A percentile compares a stretch with the other conserved stretches of the same genome.
phyloP scores from a whole-genome alignment of 192 early-diverging fungal species.

The Pilaira anomala region DNA sequence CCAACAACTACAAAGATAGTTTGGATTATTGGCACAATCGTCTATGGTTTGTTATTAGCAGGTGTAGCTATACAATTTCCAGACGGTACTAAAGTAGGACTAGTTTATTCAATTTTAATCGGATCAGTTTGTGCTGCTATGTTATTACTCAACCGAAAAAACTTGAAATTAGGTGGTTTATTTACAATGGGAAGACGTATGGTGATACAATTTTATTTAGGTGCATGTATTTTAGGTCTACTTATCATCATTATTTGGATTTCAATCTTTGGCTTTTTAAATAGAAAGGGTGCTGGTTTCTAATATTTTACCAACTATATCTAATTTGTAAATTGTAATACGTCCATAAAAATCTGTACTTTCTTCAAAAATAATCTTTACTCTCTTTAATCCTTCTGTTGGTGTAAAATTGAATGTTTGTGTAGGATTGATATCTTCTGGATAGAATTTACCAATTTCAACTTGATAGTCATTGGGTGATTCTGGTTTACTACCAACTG shows the following conservation, averaged over 20 bases:
- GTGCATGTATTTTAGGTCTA: conserved; percentile 31
- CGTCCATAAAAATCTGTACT: conserved; percentile 89
- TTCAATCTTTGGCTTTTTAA: conserved; percentile 31
- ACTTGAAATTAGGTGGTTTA: conserved; percentile 17
- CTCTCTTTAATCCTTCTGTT: conserved; percentile 24
- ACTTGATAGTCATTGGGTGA: conserved; percentile 35
- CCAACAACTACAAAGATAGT: conserved; percentile 6
- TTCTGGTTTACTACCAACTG: conserved; percentile 44
- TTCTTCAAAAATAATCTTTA: conserved; percentile 68
- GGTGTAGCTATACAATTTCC: conserved; percentile 42
- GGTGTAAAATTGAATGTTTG: conserved; percentile 44
- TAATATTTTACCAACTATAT: conserved; percentile 48
- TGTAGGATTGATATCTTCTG: conserved; percentile 67
- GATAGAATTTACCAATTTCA: conserved; percentile 56
- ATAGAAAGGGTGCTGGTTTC: conserved; percentile 31
- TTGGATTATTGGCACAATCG: conserved; percentile 28
- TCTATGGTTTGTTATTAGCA: conserved; percentile 35
- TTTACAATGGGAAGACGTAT: conserved; percentile 39
- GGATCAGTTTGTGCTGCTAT: conserved; percentile 19
- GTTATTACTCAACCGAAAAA: conserved; percentile 21
- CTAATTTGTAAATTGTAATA: conserved; percentile 73
- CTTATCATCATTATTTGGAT: conserved; percentile 42
- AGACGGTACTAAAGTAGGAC: conserved; percentile 32
- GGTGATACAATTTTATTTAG: conserved; percentile 41
- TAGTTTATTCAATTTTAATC: conserved; percentile 36